These are phyloP conservation scores for Vicia villosa DNA, from an alignment of 306 rosid genomes.

Conservation along the genomic window DNA sequence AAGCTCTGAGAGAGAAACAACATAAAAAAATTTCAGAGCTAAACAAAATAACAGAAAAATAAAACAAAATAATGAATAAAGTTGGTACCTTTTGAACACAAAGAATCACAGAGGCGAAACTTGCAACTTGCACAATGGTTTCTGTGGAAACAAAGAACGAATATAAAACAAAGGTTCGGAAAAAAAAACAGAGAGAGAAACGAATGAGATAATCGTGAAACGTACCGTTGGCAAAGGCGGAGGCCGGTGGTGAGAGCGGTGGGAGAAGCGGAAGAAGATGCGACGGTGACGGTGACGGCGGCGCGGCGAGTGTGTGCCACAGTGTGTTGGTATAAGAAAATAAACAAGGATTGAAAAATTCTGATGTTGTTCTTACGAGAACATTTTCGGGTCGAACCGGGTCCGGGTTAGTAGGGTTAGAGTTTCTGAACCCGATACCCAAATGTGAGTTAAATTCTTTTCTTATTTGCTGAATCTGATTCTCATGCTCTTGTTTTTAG, in stretches of 20 bases:
- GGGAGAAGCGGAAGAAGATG: not conserved
- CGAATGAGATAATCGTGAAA: not conserved
- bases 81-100: not conserved
- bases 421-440: no score
- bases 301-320: not conserved
- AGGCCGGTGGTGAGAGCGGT: not conserved
- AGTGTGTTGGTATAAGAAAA: not conserved
- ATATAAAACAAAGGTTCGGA: not conserved
- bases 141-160: not conserved
- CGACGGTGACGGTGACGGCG: not conserved
- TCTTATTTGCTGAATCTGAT: no score
- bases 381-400: not conserved
- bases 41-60: not conserved
- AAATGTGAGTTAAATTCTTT: no score
- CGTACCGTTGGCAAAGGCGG: not conserved
- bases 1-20: conserved; percentile 5
- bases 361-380: not conserved
- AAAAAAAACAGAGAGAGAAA: not conserved
- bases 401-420: not conserved
- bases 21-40: not conserved
- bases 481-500: no score
- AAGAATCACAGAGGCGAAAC: not conserved
- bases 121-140: not conserved
- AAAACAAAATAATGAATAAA: not conserved
- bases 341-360: not conserved